phyloP scores from a whole-genome alignment of 1,284 basidiomycete genomes.

The Ceratorhiza oryzae-sativae region DNA sequence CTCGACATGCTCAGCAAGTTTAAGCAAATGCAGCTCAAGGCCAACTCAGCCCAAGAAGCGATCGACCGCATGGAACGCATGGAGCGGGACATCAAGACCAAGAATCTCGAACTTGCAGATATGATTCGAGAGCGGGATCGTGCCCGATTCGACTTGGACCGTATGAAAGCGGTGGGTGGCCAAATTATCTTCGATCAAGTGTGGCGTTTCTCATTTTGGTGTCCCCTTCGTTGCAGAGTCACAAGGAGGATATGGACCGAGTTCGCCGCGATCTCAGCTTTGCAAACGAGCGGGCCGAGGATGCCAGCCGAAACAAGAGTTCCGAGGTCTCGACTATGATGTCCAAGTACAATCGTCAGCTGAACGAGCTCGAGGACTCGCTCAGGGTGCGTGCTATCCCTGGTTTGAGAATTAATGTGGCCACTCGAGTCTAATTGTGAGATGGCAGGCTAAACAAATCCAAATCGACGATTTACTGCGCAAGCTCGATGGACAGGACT shows the following conservation, averaged over 20 bases:
- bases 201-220: not conserved
- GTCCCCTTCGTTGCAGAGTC: slow-evolving; percentile 57
- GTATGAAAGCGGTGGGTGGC: slow-evolving; percentile 75
- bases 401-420: not conserved
- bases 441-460: slow-evolving; percentile 82
- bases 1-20: slow-evolving; percentile 97
- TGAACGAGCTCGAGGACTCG: slow-evolving; percentile 94
- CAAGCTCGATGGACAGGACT: slow-evolving; percentile 77
- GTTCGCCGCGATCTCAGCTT: slow-evolving; percentile 92
- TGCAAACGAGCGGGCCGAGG: slow-evolving; percentile 98
- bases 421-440: slow-evolving; percentile 34
- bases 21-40: slow-evolving; percentile 98
- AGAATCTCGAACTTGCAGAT: slow-evolving; percentile 97
- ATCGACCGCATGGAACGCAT: slow-evolving; percentile 99
- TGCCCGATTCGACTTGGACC: slow-evolving; percentile 95
- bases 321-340: slow-evolving; percentile 91
- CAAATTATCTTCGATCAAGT: not conserved
- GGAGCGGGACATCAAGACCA: slow-evolving; percentile 97
- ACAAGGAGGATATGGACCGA: slow-evolving; percentile 97
- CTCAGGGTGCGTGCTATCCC: slow-evolving; percentile 68
- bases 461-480: slow-evolving; percentile 90
- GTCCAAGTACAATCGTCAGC: slow-evolving; percentile 93
- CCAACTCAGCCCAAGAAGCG: slow-evolving; percentile 98
- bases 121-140: slow-evolving; percentile 99
- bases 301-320: slow-evolving; percentile 89